A percentile compares a stretch with the other conserved stretches of the same genome.
These are phyloP conservation scores for Dendrothele bispora DNA, from an alignment of 768 basidiomycete species.

Conservation along the genomic window DNA sequence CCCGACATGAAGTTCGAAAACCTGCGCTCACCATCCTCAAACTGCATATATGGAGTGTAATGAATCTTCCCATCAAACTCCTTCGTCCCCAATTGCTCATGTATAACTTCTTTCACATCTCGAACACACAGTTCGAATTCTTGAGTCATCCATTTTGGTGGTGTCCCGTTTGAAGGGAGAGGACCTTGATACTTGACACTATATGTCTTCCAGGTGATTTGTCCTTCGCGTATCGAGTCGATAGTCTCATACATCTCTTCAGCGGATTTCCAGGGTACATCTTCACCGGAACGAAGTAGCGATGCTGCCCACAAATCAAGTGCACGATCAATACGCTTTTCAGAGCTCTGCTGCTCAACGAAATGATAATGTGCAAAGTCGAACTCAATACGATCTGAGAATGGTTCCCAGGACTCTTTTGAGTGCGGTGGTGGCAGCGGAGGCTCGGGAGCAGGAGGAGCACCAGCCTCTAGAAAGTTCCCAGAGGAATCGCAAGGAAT, in stretches of 20 bases:
- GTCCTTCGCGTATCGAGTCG: slow-evolving; percentile 17
- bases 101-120: slow-evolving; percentile 14
- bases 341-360: slow-evolving; percentile 13
- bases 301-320: slow-evolving; percentile 16
- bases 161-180: neutral
- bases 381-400: slow-evolving; percentile 11
- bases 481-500: no score
- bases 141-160: no score
- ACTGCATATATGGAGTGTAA: no score
- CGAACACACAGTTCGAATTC: no score
- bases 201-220: slow-evolving; percentile 17
- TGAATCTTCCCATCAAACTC: no score
- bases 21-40: no score
- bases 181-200: slow-evolving; percentile 9
- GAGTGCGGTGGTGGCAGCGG: neutral
- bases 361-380: slow-evolving; percentile 16
- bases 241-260: slow-evolving; percentile 16
- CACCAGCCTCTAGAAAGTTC: no score
- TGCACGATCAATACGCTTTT: slow-evolving; percentile 9
- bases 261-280: slow-evolving; percentile 2
- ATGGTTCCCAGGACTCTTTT: slow-evolving; percentile 11
- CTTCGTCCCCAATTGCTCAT: slow-evolving; percentile 21
- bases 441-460: no score
- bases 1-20: slow-evolving; percentile 39
- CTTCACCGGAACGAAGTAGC: slow-evolving; percentile 1